Evolutionary conservation across 805 yeast species (phyloP).

Genomic region (Ogataea ganodermae): DNA sequence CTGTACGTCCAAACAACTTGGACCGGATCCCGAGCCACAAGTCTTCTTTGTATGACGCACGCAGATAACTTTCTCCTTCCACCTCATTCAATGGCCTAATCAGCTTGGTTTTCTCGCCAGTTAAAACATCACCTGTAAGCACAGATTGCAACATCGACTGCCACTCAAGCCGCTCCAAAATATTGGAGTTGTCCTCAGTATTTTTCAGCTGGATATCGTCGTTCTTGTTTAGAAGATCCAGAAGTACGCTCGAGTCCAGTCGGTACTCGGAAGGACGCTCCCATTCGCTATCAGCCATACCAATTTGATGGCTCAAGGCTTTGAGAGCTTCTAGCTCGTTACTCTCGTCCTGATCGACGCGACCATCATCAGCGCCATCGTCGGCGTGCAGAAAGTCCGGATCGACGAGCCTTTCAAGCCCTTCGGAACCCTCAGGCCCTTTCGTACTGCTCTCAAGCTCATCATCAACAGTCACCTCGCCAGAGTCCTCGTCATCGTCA

Average conservation of each 20-base stretch:
- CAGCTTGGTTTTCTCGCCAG: constrained; percentile 81
- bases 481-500: constrained; percentile 38
- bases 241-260: constrained; percentile 37
- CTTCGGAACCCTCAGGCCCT: constrained; percentile 14
- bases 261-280: constrained; percentile 37
- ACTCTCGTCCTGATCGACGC: constrained; percentile 21
- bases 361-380: constrained; percentile 15
- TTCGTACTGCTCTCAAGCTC: constrained; percentile 22
- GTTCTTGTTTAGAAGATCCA: constrained; percentile 37
- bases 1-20: constrained; percentile 74
- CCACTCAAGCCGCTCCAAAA: constrained; percentile 88
- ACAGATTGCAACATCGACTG: constrained; percentile 90
- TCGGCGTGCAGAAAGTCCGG: background rate
- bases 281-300: constrained; percentile 34
- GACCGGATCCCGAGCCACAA: constrained; percentile 89
- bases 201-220: constrained; percentile 36
- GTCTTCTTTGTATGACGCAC: constrained; percentile 63
- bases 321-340: constrained; percentile 34
- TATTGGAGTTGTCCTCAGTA: constrained; percentile 33
- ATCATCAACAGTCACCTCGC: constrained; percentile 30
- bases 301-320: constrained; percentile 36
- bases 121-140: constrained; percentile 91
- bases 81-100: constrained; percentile 48
- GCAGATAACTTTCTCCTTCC: constrained; percentile 48
- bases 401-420: background rate